Percentiles rank a stretch among this genome's conserved stretches.
These are phyloP conservation scores for Hypoxylon lienhwacheense DNA, from an alignment of 495 filamentous ascomycete genomes.

Conservation along the genomic window DNA sequence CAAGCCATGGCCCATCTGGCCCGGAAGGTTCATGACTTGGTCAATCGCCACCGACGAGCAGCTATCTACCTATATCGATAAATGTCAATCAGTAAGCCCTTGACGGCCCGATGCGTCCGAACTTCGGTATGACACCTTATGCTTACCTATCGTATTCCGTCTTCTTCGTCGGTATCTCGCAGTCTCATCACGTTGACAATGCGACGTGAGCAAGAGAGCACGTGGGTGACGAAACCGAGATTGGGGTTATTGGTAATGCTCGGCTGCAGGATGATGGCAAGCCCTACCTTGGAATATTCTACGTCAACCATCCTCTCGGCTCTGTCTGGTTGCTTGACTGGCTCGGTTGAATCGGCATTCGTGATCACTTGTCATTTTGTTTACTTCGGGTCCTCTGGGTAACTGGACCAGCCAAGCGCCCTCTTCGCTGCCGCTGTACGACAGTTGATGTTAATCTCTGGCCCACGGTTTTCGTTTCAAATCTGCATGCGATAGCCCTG, in stretches of 20 bases:
- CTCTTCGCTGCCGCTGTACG: slow-evolving; percentile 14
- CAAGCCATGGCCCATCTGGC: not conserved
- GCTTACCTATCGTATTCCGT: slow-evolving; percentile 35
- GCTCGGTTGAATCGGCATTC: slow-evolving; percentile 36
- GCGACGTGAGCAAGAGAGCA: slow-evolving; percentile 66
- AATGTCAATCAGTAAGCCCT: slow-evolving; percentile 6
- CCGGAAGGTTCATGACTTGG: not conserved
- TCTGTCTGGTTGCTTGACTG: slow-evolving; percentile 24
- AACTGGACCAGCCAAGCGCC: slow-evolving; percentile 11
- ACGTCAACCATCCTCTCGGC: slow-evolving; percentile 26
- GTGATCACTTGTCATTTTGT: slow-evolving; percentile 13
- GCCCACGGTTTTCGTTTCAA: slow-evolving; percentile 20
- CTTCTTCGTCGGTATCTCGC: slow-evolving; percentile 42
- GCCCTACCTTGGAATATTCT: slow-evolving; percentile 30
- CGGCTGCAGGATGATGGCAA: slow-evolving; percentile 28
- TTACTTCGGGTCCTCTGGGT: not conserved
- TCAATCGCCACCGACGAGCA: not conserved
- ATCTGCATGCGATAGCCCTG: slow-evolving; percentile 24
- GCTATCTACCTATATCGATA: not conserved
- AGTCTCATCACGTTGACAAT: slow-evolving; percentile 71
- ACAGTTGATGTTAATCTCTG: slow-evolving; percentile 16
- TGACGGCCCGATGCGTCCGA: slow-evolving; percentile 35
- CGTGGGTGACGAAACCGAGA: slow-evolving; percentile 39
- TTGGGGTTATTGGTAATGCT: slow-evolving; percentile 29
- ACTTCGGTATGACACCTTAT: slow-evolving; percentile 30